Percentiles rank a stretch among this genome's conserved stretches.
These are phyloP conservation scores for Acrodontium crateriforme DNA, from an alignment of 2,329 filamentous ascomycete genomes.

Conservation along the genomic window DNA sequence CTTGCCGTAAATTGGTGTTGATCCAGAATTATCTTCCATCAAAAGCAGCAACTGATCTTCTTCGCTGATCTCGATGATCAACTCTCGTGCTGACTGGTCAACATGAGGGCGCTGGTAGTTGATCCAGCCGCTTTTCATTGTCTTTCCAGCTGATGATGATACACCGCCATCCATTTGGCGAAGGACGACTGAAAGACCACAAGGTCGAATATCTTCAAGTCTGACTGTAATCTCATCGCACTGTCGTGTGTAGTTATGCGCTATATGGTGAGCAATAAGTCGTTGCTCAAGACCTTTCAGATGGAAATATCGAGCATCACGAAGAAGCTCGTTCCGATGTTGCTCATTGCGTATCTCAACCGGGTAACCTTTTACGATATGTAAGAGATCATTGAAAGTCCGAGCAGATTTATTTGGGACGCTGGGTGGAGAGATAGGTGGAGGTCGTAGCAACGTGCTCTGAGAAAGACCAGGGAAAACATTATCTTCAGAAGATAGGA, in stretches of 20 bases:
- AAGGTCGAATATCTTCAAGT: slow-evolving; percentile 78
- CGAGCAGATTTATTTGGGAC: slow-evolving; percentile 74
- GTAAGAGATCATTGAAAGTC: slow-evolving; percentile 68
- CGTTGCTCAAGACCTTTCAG: slow-evolving; percentile 83
- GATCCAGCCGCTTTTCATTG: slow-evolving; percentile 40
- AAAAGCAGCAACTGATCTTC: slow-evolving; percentile 36
- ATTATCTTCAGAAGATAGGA: slow-evolving; percentile 68
- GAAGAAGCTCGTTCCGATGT: slow-evolving; percentile 63
- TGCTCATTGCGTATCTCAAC: slow-evolving; percentile 60
- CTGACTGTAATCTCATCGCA: slow-evolving; percentile 65
- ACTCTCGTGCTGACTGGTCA: slow-evolving; percentile 58
- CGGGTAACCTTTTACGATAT: slow-evolving; percentile 71
- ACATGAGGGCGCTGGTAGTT: slow-evolving; percentile 74
- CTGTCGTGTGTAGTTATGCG: slow-evolving; percentile 55
- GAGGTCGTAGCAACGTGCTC: slow-evolving; percentile 66
- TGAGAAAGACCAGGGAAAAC: slow-evolving; percentile 77
- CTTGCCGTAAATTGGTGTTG: slow-evolving; percentile 20
- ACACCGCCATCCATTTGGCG: slow-evolving; percentile 34
- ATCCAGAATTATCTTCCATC: slow-evolving; percentile 5
- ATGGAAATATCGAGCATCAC: slow-evolving; percentile 86
- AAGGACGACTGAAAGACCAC: slow-evolving; percentile 54
- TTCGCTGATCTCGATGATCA: slow-evolving; percentile 66
- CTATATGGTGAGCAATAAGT: slow-evolving; percentile 62
- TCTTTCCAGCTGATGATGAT: slow-evolving; percentile 3
- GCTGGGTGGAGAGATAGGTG: slow-evolving; percentile 68